These are phyloP conservation scores for Talaromyces sp. DNA, from an alignment of 2,329 filamentous ascomycete genomes.

Conservation along the genomic window DNA sequence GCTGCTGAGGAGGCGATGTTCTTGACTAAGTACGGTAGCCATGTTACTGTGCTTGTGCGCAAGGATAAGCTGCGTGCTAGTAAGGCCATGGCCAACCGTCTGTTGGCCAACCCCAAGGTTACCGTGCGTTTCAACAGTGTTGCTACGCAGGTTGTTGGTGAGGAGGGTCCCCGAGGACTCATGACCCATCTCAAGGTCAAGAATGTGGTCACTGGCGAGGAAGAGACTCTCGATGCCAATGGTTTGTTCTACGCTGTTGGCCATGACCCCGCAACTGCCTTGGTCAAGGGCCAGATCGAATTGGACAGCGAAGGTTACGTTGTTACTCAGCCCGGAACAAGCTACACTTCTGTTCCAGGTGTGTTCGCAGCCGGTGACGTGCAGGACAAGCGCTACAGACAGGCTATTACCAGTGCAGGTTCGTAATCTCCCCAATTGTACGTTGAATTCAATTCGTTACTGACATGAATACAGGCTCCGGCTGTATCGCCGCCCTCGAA, in stretches of 20 bases:
- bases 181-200: conserved; percentile 87
- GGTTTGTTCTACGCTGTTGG: conserved; percentile 97
- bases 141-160: conserved; percentile 79
- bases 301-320: conserved; percentile 91
- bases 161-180: conserved; percentile 67
- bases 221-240: conserved; percentile 83
- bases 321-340: conserved; percentile 81
- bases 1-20: conserved; percentile 97
- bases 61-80: conserved; percentile 81
- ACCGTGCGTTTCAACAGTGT: conserved; percentile 83
- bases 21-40: conserved; percentile 93
- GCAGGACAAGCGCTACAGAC: conserved; percentile 96
- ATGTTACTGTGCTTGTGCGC: conserved; percentile 90
- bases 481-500: conserved; percentile 92
- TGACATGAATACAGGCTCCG: conserved; percentile 57
- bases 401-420: conserved; percentile 97
- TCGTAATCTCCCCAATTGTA: conserved; percentile 39
- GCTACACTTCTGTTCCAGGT: conserved; percentile 81
- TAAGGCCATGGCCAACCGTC: conserved; percentile 84
- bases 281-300: conserved; percentile 87
- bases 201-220: conserved; percentile 70
- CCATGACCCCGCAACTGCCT: conserved; percentile 85
- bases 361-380: conserved; percentile 97
- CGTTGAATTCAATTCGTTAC: neutral
- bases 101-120: conserved; percentile 81